A percentile compares a stretch with the other conserved stretches of the same genome.
Conservation (phyloP, 2,329 filamentous ascomycete genomes). For the Periconia sp. region DNA sequence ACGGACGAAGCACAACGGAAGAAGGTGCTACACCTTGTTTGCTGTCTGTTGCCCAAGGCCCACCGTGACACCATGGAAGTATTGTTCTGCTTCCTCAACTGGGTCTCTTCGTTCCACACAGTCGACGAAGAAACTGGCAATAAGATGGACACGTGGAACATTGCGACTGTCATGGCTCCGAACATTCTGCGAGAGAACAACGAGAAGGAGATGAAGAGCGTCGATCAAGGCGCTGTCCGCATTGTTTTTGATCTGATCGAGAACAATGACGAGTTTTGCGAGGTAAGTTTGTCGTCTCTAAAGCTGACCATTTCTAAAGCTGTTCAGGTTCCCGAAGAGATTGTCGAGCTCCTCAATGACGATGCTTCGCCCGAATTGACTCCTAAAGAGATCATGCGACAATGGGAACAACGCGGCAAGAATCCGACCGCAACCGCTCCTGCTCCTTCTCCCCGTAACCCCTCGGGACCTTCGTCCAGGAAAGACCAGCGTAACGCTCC, state of each 20-base stretch:
- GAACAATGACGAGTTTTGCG: slow-evolving; percentile 94
- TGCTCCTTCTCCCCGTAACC: slow-evolving; percentile 48
- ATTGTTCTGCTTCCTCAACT: slow-evolving; percentile 93
- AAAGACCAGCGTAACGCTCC: slow-evolving; percentile 55
- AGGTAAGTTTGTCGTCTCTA: slow-evolving; percentile 66
- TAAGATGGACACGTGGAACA: slow-evolving; percentile 98
- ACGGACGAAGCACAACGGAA: slow-evolving; percentile 80
- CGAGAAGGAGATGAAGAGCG: slow-evolving; percentile 63
- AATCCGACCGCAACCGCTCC: slow-evolving; percentile 63
- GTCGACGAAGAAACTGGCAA: slow-evolving; percentile 96
- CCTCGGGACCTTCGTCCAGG: slow-evolving; percentile 58
- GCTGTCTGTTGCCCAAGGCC: slow-evolving; percentile 89
- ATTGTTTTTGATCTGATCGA: slow-evolving; percentile 90
- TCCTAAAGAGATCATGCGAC: slow-evolving; percentile 94
- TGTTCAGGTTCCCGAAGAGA: slow-evolving; percentile 84
- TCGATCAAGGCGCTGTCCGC: slow-evolving; percentile 92
- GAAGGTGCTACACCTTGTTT: slow-evolving; percentile 86
- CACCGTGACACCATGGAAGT: slow-evolving; percentile 96
- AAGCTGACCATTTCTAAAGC: slow-evolving; percentile 26
- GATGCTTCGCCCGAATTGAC: slow-evolving; percentile 85
- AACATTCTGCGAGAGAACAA: slow-evolving; percentile 82
- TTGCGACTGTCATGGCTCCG: slow-evolving; percentile 95
- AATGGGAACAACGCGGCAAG: slow-evolving; percentile 83
- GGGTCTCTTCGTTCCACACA: slow-evolving; percentile 96
- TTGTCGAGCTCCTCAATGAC: slow-evolving; percentile 85